Percentiles rank a stretch among this genome's conserved stretches.
These are phyloP conservation scores for Yamadazyma buinensis DNA, from an alignment of 1,139 yeast species.

Conservation along the genomic window DNA sequence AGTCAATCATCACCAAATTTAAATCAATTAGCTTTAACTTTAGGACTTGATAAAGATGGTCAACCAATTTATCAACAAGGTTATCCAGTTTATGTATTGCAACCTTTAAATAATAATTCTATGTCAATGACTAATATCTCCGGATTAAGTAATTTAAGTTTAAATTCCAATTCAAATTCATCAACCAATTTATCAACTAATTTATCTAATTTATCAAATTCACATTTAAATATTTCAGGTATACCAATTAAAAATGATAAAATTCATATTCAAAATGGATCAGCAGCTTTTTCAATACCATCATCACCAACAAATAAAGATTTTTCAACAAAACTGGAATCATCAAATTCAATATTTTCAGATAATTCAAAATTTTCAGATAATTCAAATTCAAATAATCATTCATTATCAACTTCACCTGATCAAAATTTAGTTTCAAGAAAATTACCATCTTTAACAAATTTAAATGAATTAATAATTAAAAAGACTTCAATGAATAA, in stretches of 20 bases:
- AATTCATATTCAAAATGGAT: constrained; percentile 19
- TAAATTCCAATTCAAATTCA: background rate
- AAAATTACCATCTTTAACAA: constrained; percentile 23
- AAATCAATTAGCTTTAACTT: constrained; percentile 21
- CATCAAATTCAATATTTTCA: constrained; percentile 17
- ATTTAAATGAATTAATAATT: constrained; percentile 22
- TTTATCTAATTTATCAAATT: background rate
- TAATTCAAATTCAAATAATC: constrained; percentile 14
- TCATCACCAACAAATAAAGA: constrained; percentile 22
- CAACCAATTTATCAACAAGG: constrained; percentile 30
- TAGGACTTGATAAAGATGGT: constrained; percentile 34
- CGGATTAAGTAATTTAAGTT: background rate
- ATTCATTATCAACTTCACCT: constrained; percentile 34
- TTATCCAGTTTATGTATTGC: constrained; percentile 34
- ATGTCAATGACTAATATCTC: background rate
- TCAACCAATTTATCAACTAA: background rate
- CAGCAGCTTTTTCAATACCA: constrained; percentile 24
- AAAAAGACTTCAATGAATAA: background rate
- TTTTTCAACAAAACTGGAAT: constrained; percentile 13
- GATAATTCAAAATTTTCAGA: constrained; percentile 7
- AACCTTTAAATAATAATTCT: constrained; percentile 13
- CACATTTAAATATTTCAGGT: background rate
- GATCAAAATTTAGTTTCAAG: constrained; percentile 14
- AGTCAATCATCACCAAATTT: constrained; percentile 6
- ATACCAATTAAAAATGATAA: constrained; percentile 1